These are phyloP conservation scores for Kitagawia praeruptora DNA, from an alignment of 129 eudicot genomes.

Conservation along the genomic window DNA sequence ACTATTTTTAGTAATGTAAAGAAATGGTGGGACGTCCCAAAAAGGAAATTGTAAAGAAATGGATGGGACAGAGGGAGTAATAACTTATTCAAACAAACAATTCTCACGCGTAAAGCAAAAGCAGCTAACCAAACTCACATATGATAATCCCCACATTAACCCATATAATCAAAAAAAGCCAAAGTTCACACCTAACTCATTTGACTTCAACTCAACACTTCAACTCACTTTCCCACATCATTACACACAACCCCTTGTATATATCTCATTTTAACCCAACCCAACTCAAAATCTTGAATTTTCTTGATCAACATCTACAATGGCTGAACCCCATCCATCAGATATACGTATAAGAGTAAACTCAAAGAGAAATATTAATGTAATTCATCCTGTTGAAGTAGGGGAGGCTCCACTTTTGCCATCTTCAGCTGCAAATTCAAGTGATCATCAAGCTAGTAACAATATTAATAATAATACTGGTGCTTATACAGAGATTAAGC, in stretches of 20 bases:
- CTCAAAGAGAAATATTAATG: slow-evolving; percentile 36
- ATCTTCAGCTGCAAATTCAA: slow-evolving; percentile 12
- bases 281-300: background rate
- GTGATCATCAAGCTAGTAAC: background rate
- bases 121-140: slow-evolving; percentile 1
- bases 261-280: background rate
- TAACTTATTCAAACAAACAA: background rate
- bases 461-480: background rate
- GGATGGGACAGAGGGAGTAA: too few relatives aligned
- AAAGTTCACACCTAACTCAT: background rate
- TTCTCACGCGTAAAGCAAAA: background rate
- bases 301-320: slow-evolving; percentile 10
- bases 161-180: background rate
- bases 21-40: too few relatives aligned
- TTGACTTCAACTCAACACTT: background rate
- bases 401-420: slow-evolving; percentile 29
- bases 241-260: background rate
- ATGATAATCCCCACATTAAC: background rate
- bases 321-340: slow-evolving; percentile 37
- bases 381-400: slow-evolving; percentile 51
- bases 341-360: slow-evolving; percentile 32
- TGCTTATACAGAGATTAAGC: slow-evolving; percentile 44
- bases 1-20: too few relatives aligned
- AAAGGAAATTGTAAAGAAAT: too few relatives aligned
- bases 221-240: background rate